Evolutionary conservation across 306 rosid genomes (phyloP).

Genomic region (Acacia confusa): DNA sequence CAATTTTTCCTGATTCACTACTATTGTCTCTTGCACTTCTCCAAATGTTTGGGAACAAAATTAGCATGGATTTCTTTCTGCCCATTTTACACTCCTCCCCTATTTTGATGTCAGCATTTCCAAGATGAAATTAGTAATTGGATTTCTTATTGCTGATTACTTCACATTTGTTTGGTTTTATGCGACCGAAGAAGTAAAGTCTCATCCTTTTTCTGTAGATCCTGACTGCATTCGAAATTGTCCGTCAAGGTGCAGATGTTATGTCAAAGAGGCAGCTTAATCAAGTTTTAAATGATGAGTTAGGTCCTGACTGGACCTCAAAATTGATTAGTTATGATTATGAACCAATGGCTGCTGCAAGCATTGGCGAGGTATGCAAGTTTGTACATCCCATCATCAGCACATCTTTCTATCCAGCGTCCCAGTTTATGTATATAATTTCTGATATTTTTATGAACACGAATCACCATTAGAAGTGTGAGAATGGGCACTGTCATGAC

Average conservation of each 20-base stretch:
- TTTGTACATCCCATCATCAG: slow-evolving; percentile 7
- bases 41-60: slow-evolving; percentile 23
- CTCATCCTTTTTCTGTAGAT: slow-evolving; percentile 48
- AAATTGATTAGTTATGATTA: slow-evolving; percentile 77
- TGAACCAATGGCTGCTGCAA: slow-evolving; percentile 93
- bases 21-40: slow-evolving; percentile 14
- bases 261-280: slow-evolving; percentile 88
- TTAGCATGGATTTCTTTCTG: not conserved
- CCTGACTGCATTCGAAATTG: slow-evolving; percentile 89
- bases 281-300: slow-evolving; percentile 81
- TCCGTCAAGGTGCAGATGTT: slow-evolving; percentile 97
- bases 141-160: not conserved
- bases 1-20: slow-evolving; percentile 13
- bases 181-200: slow-evolving; percentile 12
- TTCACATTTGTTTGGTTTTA: not conserved
- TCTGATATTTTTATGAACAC: not conserved
- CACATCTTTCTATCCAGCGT: not conserved
- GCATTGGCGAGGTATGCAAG: slow-evolving; percentile 86
- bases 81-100: slow-evolving; percentile 20
- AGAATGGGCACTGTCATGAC: not conserved
- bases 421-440: not conserved
- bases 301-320: slow-evolving; percentile 80
- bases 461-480: not conserved
- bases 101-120: slow-evolving; percentile 7
- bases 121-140: slow-evolving; percentile 19